phyloP scores from a whole-genome alignment of 768 basidiomycete genomes.

The Steccherinum ochraceum region DNA sequence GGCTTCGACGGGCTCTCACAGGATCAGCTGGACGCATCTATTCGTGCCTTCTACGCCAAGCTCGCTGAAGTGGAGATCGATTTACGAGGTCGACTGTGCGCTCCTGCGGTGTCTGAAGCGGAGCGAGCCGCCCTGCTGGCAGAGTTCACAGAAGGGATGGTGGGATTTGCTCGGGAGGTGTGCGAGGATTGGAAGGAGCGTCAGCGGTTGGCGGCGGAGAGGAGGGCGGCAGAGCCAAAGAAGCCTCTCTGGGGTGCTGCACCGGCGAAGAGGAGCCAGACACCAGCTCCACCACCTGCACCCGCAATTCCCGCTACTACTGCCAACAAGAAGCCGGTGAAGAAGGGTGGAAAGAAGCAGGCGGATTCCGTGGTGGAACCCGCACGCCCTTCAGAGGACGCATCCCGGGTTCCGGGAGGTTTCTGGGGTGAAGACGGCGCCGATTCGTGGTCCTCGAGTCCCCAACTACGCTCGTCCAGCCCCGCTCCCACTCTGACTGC shows the following conservation, averaged over 20 bases:
- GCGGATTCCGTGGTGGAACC: not conserved
- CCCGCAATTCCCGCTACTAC: not conserved
- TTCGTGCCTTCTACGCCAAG: slow-evolving; percentile 37
- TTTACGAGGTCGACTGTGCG: slow-evolving; percentile 23
- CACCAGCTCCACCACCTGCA: not conserved
- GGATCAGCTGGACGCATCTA: slow-evolving; percentile 12
- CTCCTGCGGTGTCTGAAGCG: slow-evolving; percentile 51
- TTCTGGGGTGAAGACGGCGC: not conserved
- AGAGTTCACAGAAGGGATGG: slow-evolving; percentile 36
- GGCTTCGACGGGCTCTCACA: slow-evolving; percentile 4
- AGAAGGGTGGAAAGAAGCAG: not conserved
- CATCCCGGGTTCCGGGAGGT: not conserved
- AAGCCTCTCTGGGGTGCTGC: slow-evolving; percentile 11
- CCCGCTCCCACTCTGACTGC: not conserved
- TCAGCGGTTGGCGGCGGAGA: slow-evolving; percentile 6
- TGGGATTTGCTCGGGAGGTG: slow-evolving; percentile 7
- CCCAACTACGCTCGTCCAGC: not conserved
- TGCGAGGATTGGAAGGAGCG: slow-evolving; percentile 13
- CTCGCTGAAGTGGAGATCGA: slow-evolving; percentile 54
- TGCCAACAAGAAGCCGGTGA: not conserved
- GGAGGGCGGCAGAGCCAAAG: slow-evolving; percentile 29
- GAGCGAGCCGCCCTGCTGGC: slow-evolving; percentile 42
- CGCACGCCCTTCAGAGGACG: not conserved
- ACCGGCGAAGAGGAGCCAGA: not conserved
- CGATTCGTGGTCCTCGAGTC: not conserved